Percentiles rank a stretch among this genome's conserved stretches.
phyloP scores from a whole-genome alignment of 2,329 filamentous ascomycete genomes.

The Westerdykella sp. region DNA sequence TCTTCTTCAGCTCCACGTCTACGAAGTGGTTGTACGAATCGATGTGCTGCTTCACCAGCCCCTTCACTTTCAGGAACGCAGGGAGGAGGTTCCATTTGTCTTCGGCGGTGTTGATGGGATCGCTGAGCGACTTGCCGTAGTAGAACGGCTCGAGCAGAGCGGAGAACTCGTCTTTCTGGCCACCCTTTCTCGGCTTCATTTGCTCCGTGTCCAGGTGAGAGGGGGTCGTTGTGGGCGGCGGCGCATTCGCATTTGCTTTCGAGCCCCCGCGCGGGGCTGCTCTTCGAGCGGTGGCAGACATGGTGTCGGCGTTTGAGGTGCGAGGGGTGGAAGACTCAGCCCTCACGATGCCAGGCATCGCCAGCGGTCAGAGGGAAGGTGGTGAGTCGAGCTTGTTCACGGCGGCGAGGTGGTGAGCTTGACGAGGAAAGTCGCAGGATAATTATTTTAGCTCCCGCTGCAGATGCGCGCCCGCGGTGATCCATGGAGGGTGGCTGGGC shows the following conservation, averaged over 20 bases:
- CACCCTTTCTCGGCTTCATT: slow-evolving; percentile 3
- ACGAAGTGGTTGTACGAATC: slow-evolving; percentile 99
- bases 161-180: slow-evolving; percentile 50
- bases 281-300: slow-evolving; percentile 2
- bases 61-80: slow-evolving; percentile 97
- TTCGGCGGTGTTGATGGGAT: slow-evolving; percentile 63
- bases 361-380: neutral
- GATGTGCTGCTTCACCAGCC: slow-evolving; percentile 92
- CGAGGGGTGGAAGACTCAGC: neutral
- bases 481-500: too few relatives aligned
- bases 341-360: too few relatives aligned
- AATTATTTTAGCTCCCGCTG: neutral
- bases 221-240: neutral
- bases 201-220: neutral
- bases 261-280: slow-evolving; percentile 5
- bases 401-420: neutral
- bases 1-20: slow-evolving; percentile 93
- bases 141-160: slow-evolving; percentile 64
- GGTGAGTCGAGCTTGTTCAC: neutral
- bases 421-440: neutral
- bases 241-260: neutral
- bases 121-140: slow-evolving; percentile 60
- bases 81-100: slow-evolving; percentile 98
- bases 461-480: neutral
- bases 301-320: slow-evolving; percentile 2